Conservation (phyloP, 2,329 filamentous ascomycete species). For the Aureobasidium pullulans region DNA sequence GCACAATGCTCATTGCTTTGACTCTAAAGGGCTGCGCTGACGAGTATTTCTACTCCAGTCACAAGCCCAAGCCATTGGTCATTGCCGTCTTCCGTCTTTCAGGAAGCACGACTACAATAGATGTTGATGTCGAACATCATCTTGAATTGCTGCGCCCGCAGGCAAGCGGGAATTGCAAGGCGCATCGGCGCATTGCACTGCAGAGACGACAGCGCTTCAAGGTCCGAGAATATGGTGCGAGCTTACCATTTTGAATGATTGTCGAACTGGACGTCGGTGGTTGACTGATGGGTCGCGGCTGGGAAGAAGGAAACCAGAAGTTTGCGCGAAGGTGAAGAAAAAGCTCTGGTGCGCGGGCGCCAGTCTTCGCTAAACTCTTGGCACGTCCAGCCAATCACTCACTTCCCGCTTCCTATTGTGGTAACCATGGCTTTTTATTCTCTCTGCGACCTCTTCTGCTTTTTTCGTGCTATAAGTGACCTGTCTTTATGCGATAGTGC, state of each 20-base stretch:
- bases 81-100: conserved; percentile 14
- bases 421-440: background rate
- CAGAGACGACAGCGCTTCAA: conserved; percentile 7
- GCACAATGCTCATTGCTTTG: conserved; percentile 72
- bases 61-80: conserved; percentile 46
- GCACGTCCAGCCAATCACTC: conserved; percentile 5
- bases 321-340: conserved; percentile 8
- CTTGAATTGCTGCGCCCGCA: conserved; percentile 12
- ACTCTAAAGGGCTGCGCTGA: conserved; percentile 68
- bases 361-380: background rate
- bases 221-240: background rate
- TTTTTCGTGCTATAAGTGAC: background rate
- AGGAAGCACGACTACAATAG: conserved; percentile 13
- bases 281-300: conserved; percentile 13
- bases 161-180: conserved; percentile 8
- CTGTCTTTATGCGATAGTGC: too few species aligned
- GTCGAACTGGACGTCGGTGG: conserved; percentile 11
- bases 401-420: background rate
- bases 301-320: background rate
- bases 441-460: background rate
- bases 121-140: conserved; percentile 10
- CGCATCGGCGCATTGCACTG: conserved; percentile 12
- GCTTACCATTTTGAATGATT: conserved; percentile 16
- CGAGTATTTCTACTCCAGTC: conserved; percentile 46
- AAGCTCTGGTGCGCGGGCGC: conserved; percentile 1